Percentiles rank a stretch among this genome's conserved stretches.
Evolutionary conservation across 371 early-diverging fungal genomes (phyloP).

Genomic region (Haplosporangium sp.): DNA sequence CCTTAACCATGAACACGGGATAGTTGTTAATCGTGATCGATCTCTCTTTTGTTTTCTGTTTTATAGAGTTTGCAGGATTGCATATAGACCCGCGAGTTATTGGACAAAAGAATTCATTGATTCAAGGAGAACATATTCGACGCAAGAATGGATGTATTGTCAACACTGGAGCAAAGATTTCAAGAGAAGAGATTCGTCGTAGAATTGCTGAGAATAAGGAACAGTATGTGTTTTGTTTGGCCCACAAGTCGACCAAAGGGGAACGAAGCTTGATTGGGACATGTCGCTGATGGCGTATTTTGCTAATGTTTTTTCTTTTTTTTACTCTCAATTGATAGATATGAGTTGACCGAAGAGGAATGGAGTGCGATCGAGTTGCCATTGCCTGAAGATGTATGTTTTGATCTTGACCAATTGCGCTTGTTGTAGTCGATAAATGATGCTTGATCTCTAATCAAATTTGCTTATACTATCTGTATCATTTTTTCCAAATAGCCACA

Average conservation of each 20-base stretch:
- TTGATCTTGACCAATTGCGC: not conserved
- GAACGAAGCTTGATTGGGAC: no score
- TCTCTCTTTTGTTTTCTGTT: not conserved
- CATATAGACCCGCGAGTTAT: slow-evolving; percentile 91
- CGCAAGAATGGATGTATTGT: slow-evolving; percentile 94
- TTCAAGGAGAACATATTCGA: slow-evolving; percentile 83
- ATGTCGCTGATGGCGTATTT: no score
- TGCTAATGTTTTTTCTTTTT: no score
- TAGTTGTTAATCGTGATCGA: not conserved
- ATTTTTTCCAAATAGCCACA: slow-evolving; percentile 17
- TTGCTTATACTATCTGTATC: not conserved
- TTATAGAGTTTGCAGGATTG: slow-evolving; percentile 86
- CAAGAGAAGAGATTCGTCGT: slow-evolving; percentile 79
- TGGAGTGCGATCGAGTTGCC: slow-evolving; percentile 79
- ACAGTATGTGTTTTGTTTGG: slow-evolving; percentile 54
- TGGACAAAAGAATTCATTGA: slow-evolving; percentile 83
- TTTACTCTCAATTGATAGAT: slow-evolving; percentile 56
- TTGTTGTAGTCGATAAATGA: not conserved
- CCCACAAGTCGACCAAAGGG: no score
- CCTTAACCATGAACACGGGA: not conserved
- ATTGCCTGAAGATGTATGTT: slow-evolving; percentile 69
- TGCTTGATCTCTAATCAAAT: not conserved
- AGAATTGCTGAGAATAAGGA: slow-evolving; percentile 78
- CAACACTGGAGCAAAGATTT: slow-evolving; percentile 84
- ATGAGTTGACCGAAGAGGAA: slow-evolving; percentile 74